Percentiles rank a stretch among this genome's conserved stretches.
Evolutionary conservation across 2,329 filamentous ascomycete species (phyloP).

Genomic region (Myriosclerotinia scirpicola): DNA sequence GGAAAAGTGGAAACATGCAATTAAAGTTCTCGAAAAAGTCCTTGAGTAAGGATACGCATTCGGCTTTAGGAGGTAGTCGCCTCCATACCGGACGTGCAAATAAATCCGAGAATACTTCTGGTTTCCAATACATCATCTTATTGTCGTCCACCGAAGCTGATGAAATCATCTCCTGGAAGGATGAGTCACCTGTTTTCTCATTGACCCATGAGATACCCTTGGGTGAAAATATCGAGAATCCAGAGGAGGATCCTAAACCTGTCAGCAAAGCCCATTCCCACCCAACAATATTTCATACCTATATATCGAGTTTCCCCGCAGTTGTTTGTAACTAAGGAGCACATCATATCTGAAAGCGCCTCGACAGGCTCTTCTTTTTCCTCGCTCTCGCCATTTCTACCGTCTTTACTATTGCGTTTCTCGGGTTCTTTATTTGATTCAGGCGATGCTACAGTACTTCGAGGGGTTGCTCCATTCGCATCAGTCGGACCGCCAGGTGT

Average conservation of each 20-base stretch:
- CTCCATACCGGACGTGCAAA: conserved; percentile 84
- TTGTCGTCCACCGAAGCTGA: conserved; percentile 89
- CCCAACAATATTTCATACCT: conserved; percentile 54
- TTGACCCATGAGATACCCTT: conserved; percentile 99
- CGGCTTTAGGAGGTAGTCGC: conserved; percentile 78
- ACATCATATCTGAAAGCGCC: conserved; percentile 96
- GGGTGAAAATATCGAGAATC: conserved; percentile 97
- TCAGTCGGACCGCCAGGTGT: conserved; percentile 42
- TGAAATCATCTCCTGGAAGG: conserved; percentile 92
- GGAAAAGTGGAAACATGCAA: conserved; percentile 96
- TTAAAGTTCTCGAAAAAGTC: conserved; percentile 99
- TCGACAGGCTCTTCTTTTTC: conserved; percentile 72
- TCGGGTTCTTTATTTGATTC: conserved; percentile 40
- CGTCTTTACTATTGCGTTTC: conserved; percentile 36
- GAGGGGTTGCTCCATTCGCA: conserved; percentile 44
- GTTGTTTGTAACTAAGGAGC: conserved; percentile 92
- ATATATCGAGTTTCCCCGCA: conserved; percentile 95
- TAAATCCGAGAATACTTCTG: conserved; percentile 92
- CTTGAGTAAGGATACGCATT: conserved; percentile 81
- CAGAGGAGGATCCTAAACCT: conserved; percentile 79
- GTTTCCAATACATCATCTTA: conserved; percentile 97
- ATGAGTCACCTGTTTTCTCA: conserved; percentile 91
- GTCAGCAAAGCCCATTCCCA: conserved; percentile 13
- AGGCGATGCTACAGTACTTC: conserved; percentile 52
- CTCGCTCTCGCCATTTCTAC: conserved; percentile 42